Base-by-base conservation (phyloP, 2,329 filamentous ascomycete genomes). In the Beauveria brongniartii region DNA sequence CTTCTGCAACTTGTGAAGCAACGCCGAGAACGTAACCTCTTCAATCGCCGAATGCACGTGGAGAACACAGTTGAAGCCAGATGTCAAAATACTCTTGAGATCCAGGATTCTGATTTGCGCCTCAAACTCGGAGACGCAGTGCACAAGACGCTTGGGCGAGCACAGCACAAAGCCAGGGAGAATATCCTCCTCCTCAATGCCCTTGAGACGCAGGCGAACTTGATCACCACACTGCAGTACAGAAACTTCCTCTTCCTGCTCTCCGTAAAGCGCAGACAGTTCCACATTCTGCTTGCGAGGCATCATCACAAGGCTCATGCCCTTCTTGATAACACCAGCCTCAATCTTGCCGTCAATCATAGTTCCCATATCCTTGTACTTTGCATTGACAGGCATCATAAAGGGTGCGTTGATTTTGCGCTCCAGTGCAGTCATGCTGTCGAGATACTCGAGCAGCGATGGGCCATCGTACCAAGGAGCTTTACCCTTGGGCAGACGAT, bases 281-380 rank as follows among this genome's bases (percentile, higher is more conserved):
- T 91, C 86, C 59, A 96, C 84, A 53, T 84, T 83, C 63, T 93
- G 87, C 71, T 87, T 89, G 77, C 96, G 96, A 51, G 94, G 94
- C 94, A 99, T 99, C 88, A 99, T 91, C 62, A 95, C 77, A 70
- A 96, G 85, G 63, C 77, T 86, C 77, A 88, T 87, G 64, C 88
- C 88, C 82, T 97, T 97, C 81, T 94, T 94, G 74, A 96, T 82
- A 52, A 97, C 89, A 73, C 92, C 93, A 20, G 92, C 90, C 76
- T 99, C 94, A 66, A 99, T 90, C 82, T 97, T 96, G 67, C 94
- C 94, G 78, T 99, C 95, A 47, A 97, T 85, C 84, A 99, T 92
- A 64, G 94, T 99, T 69, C 94, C 94, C 82, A 99, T 88, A 73
- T 99, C 95, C 69, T 90, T 86, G 80, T 97, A 99, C 78, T 99